Percentiles rank a stretch among this genome's conserved stretches.
phyloP scores from a whole-genome alignment of 2,329 filamentous ascomycete species.

The Amauroascus verrucosus region DNA sequence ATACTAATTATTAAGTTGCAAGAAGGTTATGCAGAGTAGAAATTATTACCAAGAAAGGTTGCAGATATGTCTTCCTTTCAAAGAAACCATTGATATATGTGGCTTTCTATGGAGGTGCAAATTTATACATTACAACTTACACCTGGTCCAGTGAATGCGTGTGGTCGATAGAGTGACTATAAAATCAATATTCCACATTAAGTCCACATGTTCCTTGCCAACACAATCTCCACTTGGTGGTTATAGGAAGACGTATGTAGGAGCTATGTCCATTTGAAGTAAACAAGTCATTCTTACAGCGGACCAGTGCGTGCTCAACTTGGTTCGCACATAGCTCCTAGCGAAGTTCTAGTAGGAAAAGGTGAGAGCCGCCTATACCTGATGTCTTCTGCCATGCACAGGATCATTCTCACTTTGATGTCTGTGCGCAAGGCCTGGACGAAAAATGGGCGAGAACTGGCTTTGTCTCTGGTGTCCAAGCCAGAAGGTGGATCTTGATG shows the following conservation, averaged over 20 bases:
- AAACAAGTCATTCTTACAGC: not conserved
- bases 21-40: not conserved
- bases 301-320: not conserved
- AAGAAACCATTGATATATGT: not conserved
- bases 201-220: not conserved
- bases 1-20: not conserved
- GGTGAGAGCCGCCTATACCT: not conserved
- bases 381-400: slow-evolving; percentile 1
- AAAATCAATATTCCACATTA: not conserved
- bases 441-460: not conserved
- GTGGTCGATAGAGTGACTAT: not conserved
- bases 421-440: slow-evolving; percentile 4
- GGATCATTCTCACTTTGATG: not conserved
- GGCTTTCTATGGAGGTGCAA: not conserved
- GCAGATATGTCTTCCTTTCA: not conserved
- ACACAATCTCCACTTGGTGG: not conserved
- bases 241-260: not conserved
- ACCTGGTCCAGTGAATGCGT: slow-evolving; percentile 5
- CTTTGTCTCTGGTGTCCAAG: not conserved
- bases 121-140: not conserved
- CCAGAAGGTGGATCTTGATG: not conserved
- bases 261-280: not conserved
- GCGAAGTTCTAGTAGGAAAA: not conserved
- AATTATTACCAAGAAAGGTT: not conserved
- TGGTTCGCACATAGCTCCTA: not conserved